Evolutionary conservation across 169 alveolate species (phyloP).

Genomic region (Plasmodium relictum): DNA sequence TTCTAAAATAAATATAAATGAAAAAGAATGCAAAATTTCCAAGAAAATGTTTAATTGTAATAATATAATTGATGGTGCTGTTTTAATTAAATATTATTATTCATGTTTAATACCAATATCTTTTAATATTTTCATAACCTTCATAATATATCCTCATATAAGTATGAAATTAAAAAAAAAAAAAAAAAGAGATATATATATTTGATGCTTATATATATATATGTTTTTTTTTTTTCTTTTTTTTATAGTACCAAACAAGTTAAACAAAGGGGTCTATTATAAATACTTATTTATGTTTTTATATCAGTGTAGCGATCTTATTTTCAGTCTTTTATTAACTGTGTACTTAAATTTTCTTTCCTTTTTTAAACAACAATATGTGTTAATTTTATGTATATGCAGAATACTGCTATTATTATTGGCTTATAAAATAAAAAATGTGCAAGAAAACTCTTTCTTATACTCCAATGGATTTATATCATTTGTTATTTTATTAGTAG

Average conservation of each 20-base stretch:
- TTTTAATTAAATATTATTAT: conserved; percentile 39
- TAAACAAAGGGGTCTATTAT: conserved; percentile 22
- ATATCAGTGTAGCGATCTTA: conserved; percentile 39
- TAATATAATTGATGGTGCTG: conserved; percentile 35
- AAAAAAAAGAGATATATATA: neutral
- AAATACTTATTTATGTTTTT: conserved; percentile 47
- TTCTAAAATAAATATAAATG: neutral
- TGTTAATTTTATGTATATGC: conserved; percentile 12
- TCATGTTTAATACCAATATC: conserved; percentile 53
- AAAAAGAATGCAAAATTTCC: neutral
- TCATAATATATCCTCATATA: conserved; percentile 40
- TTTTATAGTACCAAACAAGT: conserved; percentile 46
- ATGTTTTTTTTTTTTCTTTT: neutral
- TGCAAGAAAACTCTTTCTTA: conserved; percentile 9
- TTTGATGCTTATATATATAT: neutral
- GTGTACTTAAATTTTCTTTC: conserved; percentile 1
- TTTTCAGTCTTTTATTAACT: conserved; percentile 38
- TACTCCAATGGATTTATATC: conserved; percentile 22
- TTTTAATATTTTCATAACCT: conserved; percentile 38
- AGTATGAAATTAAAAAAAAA: conserved; percentile 18
- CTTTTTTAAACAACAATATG: conserved; percentile 48
- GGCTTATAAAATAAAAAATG: conserved; percentile 22
- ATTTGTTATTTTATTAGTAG: conserved; percentile 27
- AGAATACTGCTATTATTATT: conserved; percentile 14
- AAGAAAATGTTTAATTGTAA: conserved; percentile 38